Evolutionary conservation across 2,329 filamentous ascomycete genomes (phyloP).

Genomic region (Fusarium abutilonis): DNA sequence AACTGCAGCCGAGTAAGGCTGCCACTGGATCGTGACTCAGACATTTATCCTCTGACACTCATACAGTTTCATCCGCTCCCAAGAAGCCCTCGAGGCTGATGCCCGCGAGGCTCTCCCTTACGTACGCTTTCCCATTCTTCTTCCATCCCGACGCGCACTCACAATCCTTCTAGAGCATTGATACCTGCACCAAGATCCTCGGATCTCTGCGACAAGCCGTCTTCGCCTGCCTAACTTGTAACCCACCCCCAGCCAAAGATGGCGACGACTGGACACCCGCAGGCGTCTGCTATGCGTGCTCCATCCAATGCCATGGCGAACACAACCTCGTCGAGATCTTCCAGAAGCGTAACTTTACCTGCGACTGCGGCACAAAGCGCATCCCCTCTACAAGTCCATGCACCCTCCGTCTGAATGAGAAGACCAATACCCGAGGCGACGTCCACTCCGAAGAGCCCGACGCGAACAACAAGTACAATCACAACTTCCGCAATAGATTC

Average conservation of each 20-base stretch:
- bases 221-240: constrained; percentile 94
- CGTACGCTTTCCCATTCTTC: constrained; percentile 60
- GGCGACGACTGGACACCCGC: constrained; percentile 67
- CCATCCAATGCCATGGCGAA: constrained; percentile 94
- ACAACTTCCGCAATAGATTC: constrained; percentile 93
- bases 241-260: constrained; percentile 74
- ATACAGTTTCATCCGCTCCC: constrained; percentile 82
- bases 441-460: constrained; percentile 80
- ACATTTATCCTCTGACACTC: constrained; percentile 2
- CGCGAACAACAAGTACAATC: constrained; percentile 86
- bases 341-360: constrained; percentile 92
- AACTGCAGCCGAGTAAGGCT: constrained; percentile 74
- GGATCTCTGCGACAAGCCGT: constrained; percentile 87
- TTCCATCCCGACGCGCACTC: constrained; percentile 29
- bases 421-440: constrained; percentile 78
- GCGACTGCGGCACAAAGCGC: constrained; percentile 92
- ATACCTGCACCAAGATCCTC: constrained; percentile 89
- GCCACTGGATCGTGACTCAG: accelerated
- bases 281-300: constrained; percentile 95
- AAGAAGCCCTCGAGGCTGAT: constrained; percentile 92
- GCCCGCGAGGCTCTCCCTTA: constrained; percentile 95
- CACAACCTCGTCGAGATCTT: constrained; percentile 96
- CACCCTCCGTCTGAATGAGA: constrained; percentile 74
- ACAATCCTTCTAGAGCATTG: constrained; percentile 75
- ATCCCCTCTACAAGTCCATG: constrained; percentile 77